Conservation (phyloP, 2,329 filamentous ascomycete species). For the Thelonectria discophora region DNA sequence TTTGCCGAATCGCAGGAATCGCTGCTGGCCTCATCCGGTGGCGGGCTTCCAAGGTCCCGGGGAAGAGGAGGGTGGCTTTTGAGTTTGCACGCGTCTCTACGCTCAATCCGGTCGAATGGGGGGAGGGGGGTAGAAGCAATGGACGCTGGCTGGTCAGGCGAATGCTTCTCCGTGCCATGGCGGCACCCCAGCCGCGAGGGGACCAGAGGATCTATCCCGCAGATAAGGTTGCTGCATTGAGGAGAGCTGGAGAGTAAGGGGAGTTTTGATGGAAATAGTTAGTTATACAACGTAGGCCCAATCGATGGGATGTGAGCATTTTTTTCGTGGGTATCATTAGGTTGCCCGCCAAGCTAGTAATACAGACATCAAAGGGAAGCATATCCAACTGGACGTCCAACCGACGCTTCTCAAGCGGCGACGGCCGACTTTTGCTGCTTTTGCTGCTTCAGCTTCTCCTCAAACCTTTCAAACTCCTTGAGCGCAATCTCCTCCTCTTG, state of each 20-base stretch:
- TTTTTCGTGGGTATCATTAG: slow-evolving; percentile 41
- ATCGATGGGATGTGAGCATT: slow-evolving; percentile 21
- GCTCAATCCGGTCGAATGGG: slow-evolving; percentile 6
- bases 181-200: neutral
- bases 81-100: slow-evolving; percentile 10
- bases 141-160: neutral
- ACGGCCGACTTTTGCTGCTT: slow-evolving; percentile 53
- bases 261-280: neutral
- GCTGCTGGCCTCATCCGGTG: neutral
- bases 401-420: slow-evolving; percentile 4
- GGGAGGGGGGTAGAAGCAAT: no score
- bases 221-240: neutral
- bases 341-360: slow-evolving; percentile 35
- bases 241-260: neutral
- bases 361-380: slow-evolving; percentile 27
- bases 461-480: slow-evolving; percentile 91
- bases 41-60: neutral
- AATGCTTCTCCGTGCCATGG: neutral
- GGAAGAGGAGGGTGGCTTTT: neutral
- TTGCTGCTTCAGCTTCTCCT: slow-evolving; percentile 76
- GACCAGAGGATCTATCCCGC: neutral
- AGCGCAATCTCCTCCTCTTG: slow-evolving; percentile 89
- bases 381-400: neutral
- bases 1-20: slow-evolving; percentile 18
- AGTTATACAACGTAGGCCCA: slow-evolving; percentile 13